Percentiles rank a stretch among this genome's conserved stretches.
Conservation (phyloP, 768 basidiomycete species). For the Pulveroboletus ravenelii region DNA sequence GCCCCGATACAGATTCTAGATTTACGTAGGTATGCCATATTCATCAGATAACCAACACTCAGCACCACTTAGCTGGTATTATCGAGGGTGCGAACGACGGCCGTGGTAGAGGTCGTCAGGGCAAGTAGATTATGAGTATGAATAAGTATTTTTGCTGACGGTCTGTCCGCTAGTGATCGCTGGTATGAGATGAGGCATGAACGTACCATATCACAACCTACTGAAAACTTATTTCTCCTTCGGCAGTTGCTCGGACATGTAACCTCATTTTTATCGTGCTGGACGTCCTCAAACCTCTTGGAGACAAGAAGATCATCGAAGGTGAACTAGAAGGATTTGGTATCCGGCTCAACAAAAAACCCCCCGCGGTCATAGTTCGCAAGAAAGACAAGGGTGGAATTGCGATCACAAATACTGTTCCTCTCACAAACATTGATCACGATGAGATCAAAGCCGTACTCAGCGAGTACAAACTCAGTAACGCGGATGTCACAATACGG, state of each 20-base stretch:
- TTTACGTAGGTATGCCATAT: slow-evolving; percentile 55
- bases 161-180: slow-evolving; percentile 54
- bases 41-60: slow-evolving; percentile 4
- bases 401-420: slow-evolving; percentile 94
- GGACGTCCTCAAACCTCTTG: slow-evolving; percentile 96
- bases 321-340: slow-evolving; percentile 96
- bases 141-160: slow-evolving; percentile 20
- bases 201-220: slow-evolving; percentile 1
- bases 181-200: slow-evolving; percentile 41
- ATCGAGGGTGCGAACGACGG: slow-evolving; percentile 98
- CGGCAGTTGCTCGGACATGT: slow-evolving; percentile 89
- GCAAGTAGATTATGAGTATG: slow-evolving; percentile 35
- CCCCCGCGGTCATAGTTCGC: slow-evolving; percentile 79
- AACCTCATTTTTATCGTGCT: slow-evolving; percentile 98
- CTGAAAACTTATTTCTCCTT: slow-evolving; percentile 2
- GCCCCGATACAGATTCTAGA: slow-evolving; percentile 95
- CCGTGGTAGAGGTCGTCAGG: slow-evolving; percentile 92
- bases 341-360: slow-evolving; percentile 91
- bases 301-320: slow-evolving; percentile 90
- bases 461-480: slow-evolving; percentile 87
- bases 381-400: slow-evolving; percentile 89
- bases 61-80: slow-evolving; percentile 68
- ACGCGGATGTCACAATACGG: slow-evolving; percentile 88
- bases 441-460: slow-evolving; percentile 95
- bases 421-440: slow-evolving; percentile 90